Evolutionary conservation across 306 rosid species (phyloP).

Genomic region (Acacia acuminata): DNA sequence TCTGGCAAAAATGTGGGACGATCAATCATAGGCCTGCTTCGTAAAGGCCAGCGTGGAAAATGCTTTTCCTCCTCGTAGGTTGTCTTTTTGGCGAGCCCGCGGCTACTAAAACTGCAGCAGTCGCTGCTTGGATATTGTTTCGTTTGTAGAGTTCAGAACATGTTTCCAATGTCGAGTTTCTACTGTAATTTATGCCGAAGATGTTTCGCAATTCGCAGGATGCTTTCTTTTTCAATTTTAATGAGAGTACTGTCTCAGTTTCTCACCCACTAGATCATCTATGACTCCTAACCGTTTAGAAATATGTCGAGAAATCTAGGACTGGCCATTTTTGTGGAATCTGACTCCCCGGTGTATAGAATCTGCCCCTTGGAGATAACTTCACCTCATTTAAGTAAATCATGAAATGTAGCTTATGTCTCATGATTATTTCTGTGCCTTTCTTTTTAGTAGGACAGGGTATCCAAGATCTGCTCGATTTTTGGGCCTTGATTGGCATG

Average conservation of each 20-base stretch:
- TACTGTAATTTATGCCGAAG: constrained; percentile 8
- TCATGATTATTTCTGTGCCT: background rate
- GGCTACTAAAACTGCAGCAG: constrained; percentile 44
- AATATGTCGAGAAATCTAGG: background rate
- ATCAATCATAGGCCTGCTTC: constrained; percentile 13
- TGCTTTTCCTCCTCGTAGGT: background rate
- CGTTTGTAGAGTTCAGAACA: constrained; percentile 27
- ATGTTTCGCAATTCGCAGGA: background rate
- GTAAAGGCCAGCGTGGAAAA: constrained; percentile 15
- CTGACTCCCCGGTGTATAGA: background rate
- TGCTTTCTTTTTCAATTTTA: background rate
- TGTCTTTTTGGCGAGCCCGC: constrained; percentile 31
- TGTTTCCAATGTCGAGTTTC: background rate
- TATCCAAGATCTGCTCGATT: background rate
- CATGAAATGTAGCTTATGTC: background rate
- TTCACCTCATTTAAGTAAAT: background rate
- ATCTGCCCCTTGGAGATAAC: background rate
- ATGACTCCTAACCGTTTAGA: background rate
- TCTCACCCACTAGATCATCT: background rate
- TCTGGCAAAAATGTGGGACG: constrained; percentile 10
- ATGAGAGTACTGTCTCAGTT: background rate
- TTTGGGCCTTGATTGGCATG: background rate
- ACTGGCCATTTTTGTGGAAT: background rate
- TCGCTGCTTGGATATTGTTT: constrained; percentile 27
- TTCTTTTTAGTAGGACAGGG: background rate